Base-by-base conservation (phyloP, 73 alveolate genomes). In the Blepharisma stoltei region DNA sequence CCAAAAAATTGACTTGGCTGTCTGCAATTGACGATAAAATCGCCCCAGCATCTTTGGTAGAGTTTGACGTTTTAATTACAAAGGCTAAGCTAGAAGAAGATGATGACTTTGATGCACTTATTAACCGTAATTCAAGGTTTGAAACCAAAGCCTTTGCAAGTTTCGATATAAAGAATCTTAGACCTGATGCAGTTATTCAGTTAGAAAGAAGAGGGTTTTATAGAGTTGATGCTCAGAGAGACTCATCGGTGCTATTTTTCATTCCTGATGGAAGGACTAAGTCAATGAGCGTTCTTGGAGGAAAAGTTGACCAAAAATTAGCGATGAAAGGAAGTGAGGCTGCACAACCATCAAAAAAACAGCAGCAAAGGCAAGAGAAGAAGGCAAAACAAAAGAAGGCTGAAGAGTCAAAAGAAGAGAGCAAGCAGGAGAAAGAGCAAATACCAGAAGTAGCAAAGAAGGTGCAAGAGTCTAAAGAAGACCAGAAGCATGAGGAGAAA, bases 231-330 rank as follows among this genome's bases (percentile, higher is more conserved):
- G 55, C 78, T 53, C 88, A 85, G 41, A 94, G 88, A 50, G 90
- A 87, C 6, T 83, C 80, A 69, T 69, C 89, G 43, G 88, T 67
- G 25, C 88, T 95, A 44, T 84, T 89, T 78, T 94, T 84, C 82
- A 88, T 96, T 69, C 99, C 99, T 38, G 98, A 94, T 79, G 99
- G 99, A 1, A 96, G 92, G 81, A 80, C 95, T 67, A 94, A 88
- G 77, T 69, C 88, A 65, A 82, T 82, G 38, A 67, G 84, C 53
- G 68, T 80, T 6, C 65, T 73, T 37, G 81, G 78, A 70, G 66
- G 69, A 37, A 82, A 76, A 11, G 78, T 47, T 70, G 92, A 85
- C 68, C 76, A 46, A 7, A 82, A 80, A 49, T 38, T 50, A 54
- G 54, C 48, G 50, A 79, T 45, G 7, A 70, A 71, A 27, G 78